These are phyloP conservation scores for Auricularia heimuer DNA, from an alignment of 768 basidiomycete genomes.

Conservation along the genomic window DNA sequence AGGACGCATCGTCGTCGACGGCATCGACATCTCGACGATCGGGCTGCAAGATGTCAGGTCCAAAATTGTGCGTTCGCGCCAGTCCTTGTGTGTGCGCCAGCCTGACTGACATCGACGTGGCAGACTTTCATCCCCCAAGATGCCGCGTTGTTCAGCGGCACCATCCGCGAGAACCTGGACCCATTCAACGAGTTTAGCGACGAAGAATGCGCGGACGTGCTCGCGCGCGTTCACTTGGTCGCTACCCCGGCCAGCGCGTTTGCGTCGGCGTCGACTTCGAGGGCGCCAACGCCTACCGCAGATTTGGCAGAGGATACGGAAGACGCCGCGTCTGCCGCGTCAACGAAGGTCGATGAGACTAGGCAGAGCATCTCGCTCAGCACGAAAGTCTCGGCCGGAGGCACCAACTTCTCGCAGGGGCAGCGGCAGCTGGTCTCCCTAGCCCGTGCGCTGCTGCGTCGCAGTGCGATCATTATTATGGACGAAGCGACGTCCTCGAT, in stretches of 20 bases:
- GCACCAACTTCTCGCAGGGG: constrained; percentile 87
- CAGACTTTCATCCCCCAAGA: constrained; percentile 32
- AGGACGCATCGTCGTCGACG: constrained; percentile 30
- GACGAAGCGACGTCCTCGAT: constrained; percentile 84
- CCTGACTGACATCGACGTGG: neutral
- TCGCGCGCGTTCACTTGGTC: constrained; percentile 66
- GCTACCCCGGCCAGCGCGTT: constrained; percentile 36
- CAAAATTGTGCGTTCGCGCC: neutral
- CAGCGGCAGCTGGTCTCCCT: constrained; percentile 83
- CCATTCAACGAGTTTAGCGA: constrained; percentile 61
- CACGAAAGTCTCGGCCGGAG: constrained; percentile 75
- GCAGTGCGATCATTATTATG: constrained; percentile 63
- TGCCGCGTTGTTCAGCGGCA: constrained; percentile 10
- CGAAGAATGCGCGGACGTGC: constrained; percentile 66
- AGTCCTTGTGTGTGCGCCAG: neutral
- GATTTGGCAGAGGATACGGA: constrained; percentile 25
- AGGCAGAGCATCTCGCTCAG: constrained; percentile 56
- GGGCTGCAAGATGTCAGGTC: constrained; percentile 26
- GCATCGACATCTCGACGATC: constrained; percentile 32
- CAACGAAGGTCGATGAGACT: constrained; percentile 30
- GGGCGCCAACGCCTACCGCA: constrained; percentile 39
- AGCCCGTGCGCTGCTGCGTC: constrained; percentile 68
- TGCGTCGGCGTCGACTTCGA: constrained; percentile 41
- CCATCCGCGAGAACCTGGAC: constrained; percentile 16
- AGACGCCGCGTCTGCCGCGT: constrained; percentile 28